phyloP scores from a whole-genome alignment of 1,139 yeast genomes.

The Groenewaldozyma auringiensis region DNA sequence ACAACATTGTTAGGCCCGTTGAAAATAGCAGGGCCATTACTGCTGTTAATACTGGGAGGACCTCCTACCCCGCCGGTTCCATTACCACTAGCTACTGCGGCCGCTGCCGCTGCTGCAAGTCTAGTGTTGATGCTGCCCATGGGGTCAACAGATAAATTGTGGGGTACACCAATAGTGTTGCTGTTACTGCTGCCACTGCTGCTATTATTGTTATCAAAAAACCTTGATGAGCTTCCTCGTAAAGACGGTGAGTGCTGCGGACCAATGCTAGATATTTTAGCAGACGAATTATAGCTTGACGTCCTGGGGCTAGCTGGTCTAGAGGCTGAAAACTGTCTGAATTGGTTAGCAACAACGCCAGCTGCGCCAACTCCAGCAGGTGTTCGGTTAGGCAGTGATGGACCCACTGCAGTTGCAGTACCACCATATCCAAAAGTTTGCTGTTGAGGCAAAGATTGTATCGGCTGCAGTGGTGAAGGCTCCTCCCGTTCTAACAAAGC shows the following conservation, averaged over 20 bases:
- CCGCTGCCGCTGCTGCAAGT: background rate
- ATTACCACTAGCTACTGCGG: background rate
- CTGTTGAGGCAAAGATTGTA: background rate
- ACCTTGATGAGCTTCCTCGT: constrained; percentile 6
- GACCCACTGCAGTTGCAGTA: background rate
- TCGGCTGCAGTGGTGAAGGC: background rate
- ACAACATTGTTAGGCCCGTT: background rate
- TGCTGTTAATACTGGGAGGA: background rate
- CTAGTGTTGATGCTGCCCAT: background rate
- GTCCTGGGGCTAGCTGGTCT: constrained; percentile 2
- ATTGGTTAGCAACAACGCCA: background rate
- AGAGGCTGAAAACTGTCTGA: background rate
- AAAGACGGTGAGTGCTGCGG: constrained; percentile 5
- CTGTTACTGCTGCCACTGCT: background rate
- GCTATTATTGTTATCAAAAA: constrained; percentile 2
- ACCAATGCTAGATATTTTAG: constrained; percentile 1
- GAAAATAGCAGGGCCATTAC: background rate
- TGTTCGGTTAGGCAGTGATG: background rate
- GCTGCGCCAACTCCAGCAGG: too few species aligned
- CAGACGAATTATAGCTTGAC: constrained; percentile 1
- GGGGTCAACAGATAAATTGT: background rate
- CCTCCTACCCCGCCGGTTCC: background rate
- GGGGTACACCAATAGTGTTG: background rate
- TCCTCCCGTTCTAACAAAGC: too few species aligned
- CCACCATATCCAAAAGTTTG: background rate